phyloP scores from a whole-genome alignment of 345 rosid species.

The Citrus inodora region DNA sequence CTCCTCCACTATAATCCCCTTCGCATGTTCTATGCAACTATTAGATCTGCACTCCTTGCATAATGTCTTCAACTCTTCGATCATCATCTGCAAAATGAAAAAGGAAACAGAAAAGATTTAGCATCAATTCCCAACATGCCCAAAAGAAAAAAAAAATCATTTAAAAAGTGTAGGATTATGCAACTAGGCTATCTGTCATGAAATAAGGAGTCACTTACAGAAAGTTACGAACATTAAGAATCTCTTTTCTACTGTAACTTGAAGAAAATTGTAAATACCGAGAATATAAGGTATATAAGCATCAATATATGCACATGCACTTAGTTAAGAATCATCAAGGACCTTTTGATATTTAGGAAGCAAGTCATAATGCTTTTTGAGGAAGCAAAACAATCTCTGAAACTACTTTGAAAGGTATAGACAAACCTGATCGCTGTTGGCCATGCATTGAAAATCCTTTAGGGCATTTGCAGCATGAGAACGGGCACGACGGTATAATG shows the following conservation, averaged over 20 bases:
- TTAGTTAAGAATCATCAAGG: background rate
- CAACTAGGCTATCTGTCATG: background rate
- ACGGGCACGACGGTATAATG: constrained; percentile 67
- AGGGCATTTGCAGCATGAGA: constrained; percentile 77
- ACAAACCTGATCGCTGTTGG: constrained; percentile 53
- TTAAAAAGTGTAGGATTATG: background rate
- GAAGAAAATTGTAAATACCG: background rate
- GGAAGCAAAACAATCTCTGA: background rate
- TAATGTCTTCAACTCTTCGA: constrained; percentile 59
- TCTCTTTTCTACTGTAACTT: background rate
- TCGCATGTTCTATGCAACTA: constrained; percentile 93
- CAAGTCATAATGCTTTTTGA: background rate
- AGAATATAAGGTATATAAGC: background rate
- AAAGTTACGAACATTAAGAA: background rate
- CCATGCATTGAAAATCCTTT: constrained; percentile 37
- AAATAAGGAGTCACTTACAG: background rate
- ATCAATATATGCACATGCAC: background rate
- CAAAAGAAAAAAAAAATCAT: background rate
- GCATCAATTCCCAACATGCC: background rate
- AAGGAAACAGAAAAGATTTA: background rate
- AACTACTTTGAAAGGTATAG: background rate
- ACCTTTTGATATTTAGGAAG: background rate
- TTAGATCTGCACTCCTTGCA: constrained; percentile 72
- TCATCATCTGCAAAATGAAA: constrained; percentile 36
- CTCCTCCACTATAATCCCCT: constrained; percentile 70